phyloP scores from a whole-genome alignment of 2,329 filamentous ascomycete species.

The Exophiala mesophila region DNA sequence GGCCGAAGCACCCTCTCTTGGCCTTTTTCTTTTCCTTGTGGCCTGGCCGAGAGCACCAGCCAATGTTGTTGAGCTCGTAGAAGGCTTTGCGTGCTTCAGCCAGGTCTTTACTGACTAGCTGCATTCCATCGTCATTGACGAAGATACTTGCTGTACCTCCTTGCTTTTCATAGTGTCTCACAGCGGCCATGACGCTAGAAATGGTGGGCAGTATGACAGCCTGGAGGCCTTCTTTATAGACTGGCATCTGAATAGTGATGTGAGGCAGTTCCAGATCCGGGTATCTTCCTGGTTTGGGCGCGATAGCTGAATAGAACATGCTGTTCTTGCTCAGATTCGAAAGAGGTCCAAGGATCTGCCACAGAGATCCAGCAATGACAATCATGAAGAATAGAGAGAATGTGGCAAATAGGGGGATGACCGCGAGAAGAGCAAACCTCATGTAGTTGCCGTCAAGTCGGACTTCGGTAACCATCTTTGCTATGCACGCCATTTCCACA shows the following conservation, averaged over 20 bases:
- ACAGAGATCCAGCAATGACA: slow-evolving; percentile 37
- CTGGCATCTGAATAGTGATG: slow-evolving; percentile 75
- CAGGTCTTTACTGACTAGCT: slow-evolving; percentile 38
- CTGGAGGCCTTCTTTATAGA: slow-evolving; percentile 77
- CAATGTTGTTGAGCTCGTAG: slow-evolving; percentile 48
- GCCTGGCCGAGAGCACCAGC: slow-evolving; percentile 47
- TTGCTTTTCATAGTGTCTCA: slow-evolving; percentile 56
- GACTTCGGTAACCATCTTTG: slow-evolving; percentile 51
- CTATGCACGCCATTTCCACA: slow-evolving; percentile 36
- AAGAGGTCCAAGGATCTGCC: slow-evolving; percentile 42
- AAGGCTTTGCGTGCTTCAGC: slow-evolving; percentile 42
- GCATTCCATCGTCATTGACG: slow-evolving; percentile 38
- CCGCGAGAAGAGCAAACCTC: slow-evolving; percentile 51
- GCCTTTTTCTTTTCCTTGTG: slow-evolving; percentile 34
- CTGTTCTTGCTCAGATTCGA: slow-evolving; percentile 41
- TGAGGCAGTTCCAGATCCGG: slow-evolving; percentile 39
- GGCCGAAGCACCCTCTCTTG: neutral
- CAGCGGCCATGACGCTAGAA: slow-evolving; percentile 52
- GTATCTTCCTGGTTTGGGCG: slow-evolving; percentile 31
- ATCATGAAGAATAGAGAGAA: slow-evolving; percentile 50
- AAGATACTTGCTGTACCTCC: slow-evolving; percentile 35
- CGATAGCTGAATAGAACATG: slow-evolving; percentile 43
- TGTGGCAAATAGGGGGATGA: slow-evolving; percentile 54
- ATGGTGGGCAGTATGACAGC: slow-evolving; percentile 60
- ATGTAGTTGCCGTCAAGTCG: slow-evolving; percentile 50